These are phyloP conservation scores for Aspergillus bombycis DNA, from an alignment of 2,329 filamentous ascomycete species.

Conservation along the genomic window DNA sequence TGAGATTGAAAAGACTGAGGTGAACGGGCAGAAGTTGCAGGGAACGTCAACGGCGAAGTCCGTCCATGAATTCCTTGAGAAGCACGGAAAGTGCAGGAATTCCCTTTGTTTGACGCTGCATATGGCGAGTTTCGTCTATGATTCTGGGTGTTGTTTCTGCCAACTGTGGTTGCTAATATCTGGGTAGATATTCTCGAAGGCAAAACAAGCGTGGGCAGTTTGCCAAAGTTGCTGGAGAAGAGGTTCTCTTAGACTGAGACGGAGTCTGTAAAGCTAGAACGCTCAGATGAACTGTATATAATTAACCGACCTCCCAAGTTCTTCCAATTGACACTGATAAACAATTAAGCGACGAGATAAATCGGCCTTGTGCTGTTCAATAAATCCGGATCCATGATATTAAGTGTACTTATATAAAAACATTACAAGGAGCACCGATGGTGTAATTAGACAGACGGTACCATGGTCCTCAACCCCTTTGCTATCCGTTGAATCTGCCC, in stretches of 20 bases:
- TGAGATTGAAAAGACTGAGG: slow-evolving; percentile 21
- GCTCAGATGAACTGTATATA: neutral
- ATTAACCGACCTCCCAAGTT: neutral
- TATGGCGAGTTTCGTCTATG: neutral
- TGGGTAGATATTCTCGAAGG: neutral
- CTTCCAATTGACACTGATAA: neutral
- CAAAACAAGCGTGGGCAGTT: neutral
- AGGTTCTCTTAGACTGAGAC: neutral
- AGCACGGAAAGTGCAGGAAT: slow-evolving; percentile 17
- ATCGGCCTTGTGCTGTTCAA: neutral
- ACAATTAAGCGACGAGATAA: neutral
- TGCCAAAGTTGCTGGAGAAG: slow-evolving; percentile 2
- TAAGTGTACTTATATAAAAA: neutral
- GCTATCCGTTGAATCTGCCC: slow-evolving; percentile 34
- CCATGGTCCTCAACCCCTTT: slow-evolving; percentile 23
- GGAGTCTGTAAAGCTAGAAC: neutral
- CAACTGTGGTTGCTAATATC: neutral
- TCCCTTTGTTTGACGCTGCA: slow-evolving; percentile 17
- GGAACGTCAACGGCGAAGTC: slow-evolving; percentile 20
- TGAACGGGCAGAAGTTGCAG: slow-evolving; percentile 24
- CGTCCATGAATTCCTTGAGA: slow-evolving; percentile 16
- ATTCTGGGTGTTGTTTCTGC: neutral
- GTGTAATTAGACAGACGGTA: slow-evolving; percentile 9
- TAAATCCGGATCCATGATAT: neutral
- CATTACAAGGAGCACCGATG: neutral